Percentiles rank a stretch among this genome's conserved stretches.
Conservation (phyloP, 345 rosid species). For the Salix suchowensis region DNA sequence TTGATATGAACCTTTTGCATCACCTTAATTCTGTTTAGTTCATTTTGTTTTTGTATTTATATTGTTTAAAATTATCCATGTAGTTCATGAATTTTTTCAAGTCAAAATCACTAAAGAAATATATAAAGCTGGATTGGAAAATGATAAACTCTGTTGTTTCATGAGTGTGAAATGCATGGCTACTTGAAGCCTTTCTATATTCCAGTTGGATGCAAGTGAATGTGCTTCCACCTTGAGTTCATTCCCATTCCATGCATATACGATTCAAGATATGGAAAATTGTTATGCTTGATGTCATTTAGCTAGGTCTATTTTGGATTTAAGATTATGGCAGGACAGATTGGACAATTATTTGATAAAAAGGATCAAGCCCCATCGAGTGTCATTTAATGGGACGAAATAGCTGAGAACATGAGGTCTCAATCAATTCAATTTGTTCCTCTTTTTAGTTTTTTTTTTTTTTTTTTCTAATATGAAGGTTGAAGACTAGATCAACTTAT, state of each 20-base stretch:
- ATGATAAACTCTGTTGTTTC: neutral
- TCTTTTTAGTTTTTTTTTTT: too few species aligned
- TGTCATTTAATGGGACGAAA: too few species aligned
- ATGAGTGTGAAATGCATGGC: neutral
- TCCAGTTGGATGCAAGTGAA: neutral
- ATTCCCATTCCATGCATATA: neutral
- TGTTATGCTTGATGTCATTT: neutral
- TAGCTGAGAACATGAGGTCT: too few species aligned
- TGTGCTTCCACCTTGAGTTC: neutral
- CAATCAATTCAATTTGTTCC: too few species aligned
- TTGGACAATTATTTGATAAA: neutral
- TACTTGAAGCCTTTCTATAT: too few species aligned
- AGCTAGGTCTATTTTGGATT: neutral
- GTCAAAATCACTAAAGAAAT: neutral
- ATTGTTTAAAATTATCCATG: neutral
- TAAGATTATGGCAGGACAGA: too few species aligned
- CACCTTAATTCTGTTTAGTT: conserved; percentile 6
- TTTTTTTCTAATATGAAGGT: too few species aligned
- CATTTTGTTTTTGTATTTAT: neutral
- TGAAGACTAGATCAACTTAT: too few species aligned
- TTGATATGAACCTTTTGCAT: conserved; percentile 5
- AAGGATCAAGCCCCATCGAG: too few species aligned
- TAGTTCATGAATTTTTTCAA: neutral
- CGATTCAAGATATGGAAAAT: neutral
- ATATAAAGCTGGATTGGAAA: neutral